These are phyloP conservation scores for Carex kokanica DNA, from an alignment of 176 grass and related monocot genomes.

Conservation along the genomic window DNA sequence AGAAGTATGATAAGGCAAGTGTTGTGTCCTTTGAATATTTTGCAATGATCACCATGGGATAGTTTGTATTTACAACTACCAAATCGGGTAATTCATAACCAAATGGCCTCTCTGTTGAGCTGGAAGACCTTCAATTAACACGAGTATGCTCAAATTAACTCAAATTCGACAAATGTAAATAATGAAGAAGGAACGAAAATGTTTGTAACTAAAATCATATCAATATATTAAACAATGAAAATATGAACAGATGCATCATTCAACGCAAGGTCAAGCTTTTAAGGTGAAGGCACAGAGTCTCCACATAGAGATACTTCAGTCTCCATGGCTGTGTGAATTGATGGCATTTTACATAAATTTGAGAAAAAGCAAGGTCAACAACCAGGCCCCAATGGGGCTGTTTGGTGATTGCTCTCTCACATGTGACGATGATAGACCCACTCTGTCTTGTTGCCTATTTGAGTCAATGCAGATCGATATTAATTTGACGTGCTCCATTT, in stretches of 20 bases:
- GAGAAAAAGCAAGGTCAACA: constrained; percentile 44
- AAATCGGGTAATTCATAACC: not conserved
- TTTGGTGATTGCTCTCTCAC: constrained; percentile 63
- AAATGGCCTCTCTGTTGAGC: not conserved
- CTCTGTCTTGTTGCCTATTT: constrained; percentile 61
- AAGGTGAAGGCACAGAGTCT: constrained; percentile 74
- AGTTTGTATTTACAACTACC: not conserved
- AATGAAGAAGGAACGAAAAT: not conserved
- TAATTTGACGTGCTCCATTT: constrained; percentile 82
- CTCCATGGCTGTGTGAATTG: constrained; percentile 76
- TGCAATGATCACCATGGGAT: not conserved
- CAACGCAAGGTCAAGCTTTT: constrained; percentile 86
- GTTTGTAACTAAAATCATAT: not conserved
- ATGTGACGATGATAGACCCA: constrained; percentile 65
- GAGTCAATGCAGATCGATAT: constrained; percentile 72
- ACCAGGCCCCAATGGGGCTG: constrained; percentile 43
- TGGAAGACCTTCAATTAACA: not conserved
- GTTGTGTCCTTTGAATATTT: constrained; percentile 2
- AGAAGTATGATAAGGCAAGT: constrained; percentile 89
- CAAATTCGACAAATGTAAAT: not conserved
- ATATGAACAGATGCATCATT: constrained; percentile 70
- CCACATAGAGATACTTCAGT: constrained; percentile 94
- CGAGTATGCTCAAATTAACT: not conserved
- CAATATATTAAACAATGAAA: not conserved
- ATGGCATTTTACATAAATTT: constrained; percentile 94